Conservation (phyloP, 345 rosid genomes). For the Populus ilicifolia region DNA sequence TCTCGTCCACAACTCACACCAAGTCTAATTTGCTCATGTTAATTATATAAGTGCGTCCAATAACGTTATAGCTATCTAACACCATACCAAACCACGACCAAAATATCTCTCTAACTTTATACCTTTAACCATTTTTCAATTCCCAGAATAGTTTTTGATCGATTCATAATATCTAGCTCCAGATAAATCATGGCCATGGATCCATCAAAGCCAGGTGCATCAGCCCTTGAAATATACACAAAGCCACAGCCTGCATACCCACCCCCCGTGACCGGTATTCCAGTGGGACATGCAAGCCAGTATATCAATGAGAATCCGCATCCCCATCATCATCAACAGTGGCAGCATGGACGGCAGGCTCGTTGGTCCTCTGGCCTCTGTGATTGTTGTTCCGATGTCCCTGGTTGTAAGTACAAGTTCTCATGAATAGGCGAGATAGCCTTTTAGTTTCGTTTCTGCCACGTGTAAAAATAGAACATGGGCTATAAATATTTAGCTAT, state of each 20-base stretch:
- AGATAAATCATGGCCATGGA: neutral
- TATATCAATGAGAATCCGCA: too few relatives aligned
- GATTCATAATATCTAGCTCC: neutral
- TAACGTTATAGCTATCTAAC: too few relatives aligned
- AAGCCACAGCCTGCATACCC: too few relatives aligned
- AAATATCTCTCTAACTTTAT: too few relatives aligned
- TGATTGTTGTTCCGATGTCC: constrained; percentile 7
- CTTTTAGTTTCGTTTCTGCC: neutral
- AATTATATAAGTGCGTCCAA: too few relatives aligned
- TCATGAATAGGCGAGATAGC: neutral
- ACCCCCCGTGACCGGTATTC: neutral
- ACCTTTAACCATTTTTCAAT: neutral
- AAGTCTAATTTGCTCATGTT: too few relatives aligned
- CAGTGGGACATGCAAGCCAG: too few relatives aligned
- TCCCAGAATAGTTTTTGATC: neutral
- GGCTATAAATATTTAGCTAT: neutral
- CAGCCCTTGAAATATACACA: neutral
- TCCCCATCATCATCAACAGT: neutral
- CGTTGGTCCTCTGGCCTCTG: constrained; percentile 15
- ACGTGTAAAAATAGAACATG: neutral
- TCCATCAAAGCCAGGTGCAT: neutral
- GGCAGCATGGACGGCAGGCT: neutral
- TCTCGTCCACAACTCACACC: too few relatives aligned
- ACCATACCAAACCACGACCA: too few relatives aligned
- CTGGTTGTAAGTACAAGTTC: constrained; percentile 1